These are phyloP conservation scores for Calonectria pteridis DNA, from an alignment of 2,329 filamentous ascomycete species.

Conservation along the genomic window DNA sequence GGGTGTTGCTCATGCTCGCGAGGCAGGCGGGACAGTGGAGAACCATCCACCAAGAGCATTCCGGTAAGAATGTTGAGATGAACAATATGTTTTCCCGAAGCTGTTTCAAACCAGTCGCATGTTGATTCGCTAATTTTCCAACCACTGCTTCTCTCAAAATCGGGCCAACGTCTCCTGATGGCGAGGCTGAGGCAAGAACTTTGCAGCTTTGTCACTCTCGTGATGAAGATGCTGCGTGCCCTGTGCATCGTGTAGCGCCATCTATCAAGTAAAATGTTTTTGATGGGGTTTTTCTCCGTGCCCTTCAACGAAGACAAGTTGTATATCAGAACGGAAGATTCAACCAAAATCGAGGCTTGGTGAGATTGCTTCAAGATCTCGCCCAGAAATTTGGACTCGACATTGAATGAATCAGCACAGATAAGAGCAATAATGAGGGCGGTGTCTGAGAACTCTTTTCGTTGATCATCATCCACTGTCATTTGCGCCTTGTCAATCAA, in stretches of 20 bases:
- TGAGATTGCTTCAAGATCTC: slow-evolving; percentile 8
- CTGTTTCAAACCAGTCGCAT: slow-evolving; percentile 31
- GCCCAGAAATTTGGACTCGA: slow-evolving; percentile 1
- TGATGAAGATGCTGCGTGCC: background rate
- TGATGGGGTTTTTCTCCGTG: background rate
- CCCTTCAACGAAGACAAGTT: slow-evolving; percentile 10
- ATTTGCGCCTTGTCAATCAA: slow-evolving; percentile 15
- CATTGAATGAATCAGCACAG: slow-evolving; percentile 33
- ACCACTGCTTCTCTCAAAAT: background rate
- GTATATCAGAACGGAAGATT: slow-evolving; percentile 23
- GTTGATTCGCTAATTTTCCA: slow-evolving; percentile 21
- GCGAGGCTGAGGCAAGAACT: slow-evolving; percentile 31
- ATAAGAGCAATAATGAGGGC: slow-evolving; percentile 24
- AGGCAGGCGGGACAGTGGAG: slow-evolving; percentile 27
- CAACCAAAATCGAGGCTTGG: slow-evolving; percentile 30
- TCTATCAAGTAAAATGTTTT: slow-evolving; percentile 21
- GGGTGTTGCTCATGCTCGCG: slow-evolving; percentile 2
- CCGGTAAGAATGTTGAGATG: slow-evolving; percentile 33
- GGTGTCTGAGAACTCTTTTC: slow-evolving; percentile 19
- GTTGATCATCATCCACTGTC: slow-evolving; percentile 12
- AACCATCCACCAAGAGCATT: slow-evolving; percentile 23
- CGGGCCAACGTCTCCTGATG: slow-evolving; percentile 32
- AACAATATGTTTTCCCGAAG: background rate
- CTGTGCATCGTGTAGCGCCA: slow-evolving; percentile 28
- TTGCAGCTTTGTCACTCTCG: rapidly evolving